Conservation (phyloP, 495 filamentous ascomycete genomes). For the Trichoderma gamsii region DNA sequence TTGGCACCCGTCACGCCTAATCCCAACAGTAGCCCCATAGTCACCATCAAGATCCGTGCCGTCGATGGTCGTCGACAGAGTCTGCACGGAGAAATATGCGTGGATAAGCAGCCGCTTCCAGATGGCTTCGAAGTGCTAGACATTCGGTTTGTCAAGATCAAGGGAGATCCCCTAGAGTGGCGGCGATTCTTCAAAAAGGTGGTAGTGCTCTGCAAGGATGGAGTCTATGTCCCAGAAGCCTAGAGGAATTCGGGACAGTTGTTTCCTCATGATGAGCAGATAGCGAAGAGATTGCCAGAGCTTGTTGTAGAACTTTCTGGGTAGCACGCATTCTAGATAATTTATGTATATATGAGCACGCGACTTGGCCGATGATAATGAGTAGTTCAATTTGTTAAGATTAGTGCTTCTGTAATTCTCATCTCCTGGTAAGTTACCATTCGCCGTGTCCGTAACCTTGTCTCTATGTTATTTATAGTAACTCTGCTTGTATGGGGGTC, state of each 20-base stretch:
- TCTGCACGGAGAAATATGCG: constrained; percentile 74
- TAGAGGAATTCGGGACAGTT: constrained; percentile 23
- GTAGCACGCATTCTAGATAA: neutral
- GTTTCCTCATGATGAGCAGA: neutral
- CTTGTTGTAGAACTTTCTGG: neutral
- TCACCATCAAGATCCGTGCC: constrained; percentile 65
- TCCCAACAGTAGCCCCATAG: constrained; percentile 41
- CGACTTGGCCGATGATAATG: neutral
- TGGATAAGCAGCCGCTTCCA: constrained; percentile 57
- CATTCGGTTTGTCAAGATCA: constrained; percentile 86
- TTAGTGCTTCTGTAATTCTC: neutral
- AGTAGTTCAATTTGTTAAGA: neutral
- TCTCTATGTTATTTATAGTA: neutral
- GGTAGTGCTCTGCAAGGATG: constrained; percentile 75
- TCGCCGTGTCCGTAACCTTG: neutral
- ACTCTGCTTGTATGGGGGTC: neutral
- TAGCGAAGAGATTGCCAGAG: neutral
- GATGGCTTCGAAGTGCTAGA: constrained; percentile 61
- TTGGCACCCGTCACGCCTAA: constrained; percentile 44
- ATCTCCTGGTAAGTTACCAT: neutral
- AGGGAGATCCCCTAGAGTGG: constrained; percentile 97
- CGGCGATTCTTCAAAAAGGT: constrained; percentile 94
- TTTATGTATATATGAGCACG: neutral
- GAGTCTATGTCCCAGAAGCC: constrained; percentile 52
- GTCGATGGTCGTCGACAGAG: constrained; percentile 73